These are phyloP conservation scores for Didymosphaeria variabile DNA, from an alignment of 2,329 filamentous ascomycete genomes.

Conservation along the genomic window DNA sequence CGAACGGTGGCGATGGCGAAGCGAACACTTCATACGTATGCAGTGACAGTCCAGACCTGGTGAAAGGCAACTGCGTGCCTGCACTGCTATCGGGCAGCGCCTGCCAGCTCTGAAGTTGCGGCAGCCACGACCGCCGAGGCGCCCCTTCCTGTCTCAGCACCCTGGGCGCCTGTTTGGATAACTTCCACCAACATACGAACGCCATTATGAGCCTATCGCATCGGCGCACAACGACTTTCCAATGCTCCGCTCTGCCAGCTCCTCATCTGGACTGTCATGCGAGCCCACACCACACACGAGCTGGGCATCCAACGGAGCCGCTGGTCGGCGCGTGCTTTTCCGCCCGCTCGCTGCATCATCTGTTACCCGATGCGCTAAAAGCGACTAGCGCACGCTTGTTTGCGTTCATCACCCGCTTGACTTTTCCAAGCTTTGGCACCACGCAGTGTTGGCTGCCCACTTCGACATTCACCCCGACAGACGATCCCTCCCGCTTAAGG, in stretches of 20 bases:
- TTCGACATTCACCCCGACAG: constrained; percentile 9
- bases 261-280: neutral
- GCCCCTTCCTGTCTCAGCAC: constrained; percentile 11
- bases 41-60: neutral
- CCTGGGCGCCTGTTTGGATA: constrained; percentile 8
- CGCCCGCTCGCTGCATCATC: neutral
- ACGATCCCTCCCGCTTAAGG: constrained; percentile 16
- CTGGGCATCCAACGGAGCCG: neutral
- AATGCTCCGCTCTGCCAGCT: neutral
- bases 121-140: constrained; percentile 10
- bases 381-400: constrained; percentile 12
- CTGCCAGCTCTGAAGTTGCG: constrained; percentile 9
- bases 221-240: neutral
- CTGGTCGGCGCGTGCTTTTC: constrained; percentile 4
- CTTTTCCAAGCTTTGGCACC: constrained; percentile 16
- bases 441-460: neutral
- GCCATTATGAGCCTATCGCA: neutral
- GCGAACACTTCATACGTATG: neutral
- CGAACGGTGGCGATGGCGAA: constrained; percentile 1
- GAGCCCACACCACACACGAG: neutral
- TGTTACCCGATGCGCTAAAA: constrained; percentile 29
- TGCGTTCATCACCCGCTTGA: constrained; percentile 16
- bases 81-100: constrained; percentile 10
- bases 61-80: constrained; percentile 1
- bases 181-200: constrained; percentile 2